Conservation (phyloP, 441 rosid genomes). For the Populus trichocarpa region DNA sequence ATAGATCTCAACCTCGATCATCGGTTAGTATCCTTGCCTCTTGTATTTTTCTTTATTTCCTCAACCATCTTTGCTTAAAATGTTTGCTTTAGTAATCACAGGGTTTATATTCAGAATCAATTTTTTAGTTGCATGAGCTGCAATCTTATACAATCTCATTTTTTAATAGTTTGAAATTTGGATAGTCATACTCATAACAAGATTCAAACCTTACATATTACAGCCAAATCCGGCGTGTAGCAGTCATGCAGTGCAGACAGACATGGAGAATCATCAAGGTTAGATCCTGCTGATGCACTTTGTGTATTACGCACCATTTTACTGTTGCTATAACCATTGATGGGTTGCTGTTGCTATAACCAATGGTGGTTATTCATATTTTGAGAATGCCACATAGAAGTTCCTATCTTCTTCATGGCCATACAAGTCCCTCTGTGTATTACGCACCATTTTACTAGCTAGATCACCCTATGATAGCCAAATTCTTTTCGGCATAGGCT, state of each 20-base stretch:
- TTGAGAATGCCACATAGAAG: not conserved
- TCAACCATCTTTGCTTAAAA: not conserved
- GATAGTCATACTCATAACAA: not conserved
- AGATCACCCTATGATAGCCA: not conserved
- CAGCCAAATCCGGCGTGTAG: constrained; percentile 65
- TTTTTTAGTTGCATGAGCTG: not conserved
- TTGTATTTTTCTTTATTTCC: not conserved
- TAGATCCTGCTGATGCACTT: constrained; percentile 27
- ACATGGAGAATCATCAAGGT: constrained; percentile 67
- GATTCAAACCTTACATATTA: constrained; percentile 2
- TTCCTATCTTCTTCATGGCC: not conserved
- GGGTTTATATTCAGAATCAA: not conserved
- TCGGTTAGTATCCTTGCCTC: constrained; percentile 28
- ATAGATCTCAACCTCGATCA: constrained; percentile 47
- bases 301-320: constrained; percentile 1
- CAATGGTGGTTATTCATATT: not conserved
- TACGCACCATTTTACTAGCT: not conserved
- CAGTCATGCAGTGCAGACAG: constrained; percentile 51
- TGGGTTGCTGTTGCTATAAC: not conserved
- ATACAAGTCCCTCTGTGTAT: not conserved
- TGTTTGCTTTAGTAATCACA: not conserved
- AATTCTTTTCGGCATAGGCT: not conserved
- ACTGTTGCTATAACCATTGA: too few relatives aligned
- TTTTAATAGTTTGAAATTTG: not conserved
- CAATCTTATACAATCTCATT: not conserved